phyloP scores from a whole-genome alignment of 163 green algal species.

The Prototheca wickerhamii region DNA sequence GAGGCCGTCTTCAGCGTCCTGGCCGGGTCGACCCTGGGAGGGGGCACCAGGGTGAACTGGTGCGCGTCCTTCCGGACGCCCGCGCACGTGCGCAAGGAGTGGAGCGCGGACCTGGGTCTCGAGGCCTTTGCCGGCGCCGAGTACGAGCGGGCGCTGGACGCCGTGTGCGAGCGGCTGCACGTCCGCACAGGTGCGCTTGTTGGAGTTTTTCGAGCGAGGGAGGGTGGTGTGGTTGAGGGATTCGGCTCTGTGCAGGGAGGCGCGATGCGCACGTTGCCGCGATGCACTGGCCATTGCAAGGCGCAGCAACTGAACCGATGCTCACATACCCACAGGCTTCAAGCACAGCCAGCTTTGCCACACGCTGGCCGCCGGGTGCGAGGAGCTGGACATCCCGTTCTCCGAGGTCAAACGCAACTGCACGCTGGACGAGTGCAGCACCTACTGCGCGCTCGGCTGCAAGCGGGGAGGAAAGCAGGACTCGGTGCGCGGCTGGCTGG shows the following conservation, averaged over 20 bases:
- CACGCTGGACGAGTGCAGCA: slow-evolving; percentile 22
- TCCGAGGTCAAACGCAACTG: slow-evolving; percentile 54
- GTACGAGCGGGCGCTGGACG: slow-evolving; percentile 42
- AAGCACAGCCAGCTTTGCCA: slow-evolving; percentile 20
- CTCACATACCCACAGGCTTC: background rate
- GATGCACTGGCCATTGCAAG: no score
- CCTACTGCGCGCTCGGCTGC: slow-evolving; percentile 31
- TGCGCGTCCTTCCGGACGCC: slow-evolving; percentile 48
- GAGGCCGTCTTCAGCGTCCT: slow-evolving; percentile 40
- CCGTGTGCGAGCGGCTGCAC: slow-evolving; percentile 40
- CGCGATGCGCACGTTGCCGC: background rate
- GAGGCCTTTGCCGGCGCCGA: slow-evolving; percentile 8
- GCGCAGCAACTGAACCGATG: no score
- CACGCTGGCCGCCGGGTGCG: slow-evolving; percentile 31
- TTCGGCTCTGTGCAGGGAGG: background rate
- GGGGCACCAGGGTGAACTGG: slow-evolving; percentile 71
- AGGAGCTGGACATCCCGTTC: slow-evolving; percentile 32
- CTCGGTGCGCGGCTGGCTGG: slow-evolving; percentile 45
- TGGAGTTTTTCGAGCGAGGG: background rate
- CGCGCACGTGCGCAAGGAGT: slow-evolving; percentile 53
- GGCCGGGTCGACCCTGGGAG: slow-evolving; percentile 55
- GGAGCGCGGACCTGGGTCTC: slow-evolving; percentile 39
- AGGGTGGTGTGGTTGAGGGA: background rate
- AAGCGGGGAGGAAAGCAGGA: slow-evolving; percentile 40
- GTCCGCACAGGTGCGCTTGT: slow-evolving; percentile 29